These are phyloP conservation scores for Cairneyella variabilis DNA, from an alignment of 495 filamentous ascomycete genomes.

Conservation along the genomic window DNA sequence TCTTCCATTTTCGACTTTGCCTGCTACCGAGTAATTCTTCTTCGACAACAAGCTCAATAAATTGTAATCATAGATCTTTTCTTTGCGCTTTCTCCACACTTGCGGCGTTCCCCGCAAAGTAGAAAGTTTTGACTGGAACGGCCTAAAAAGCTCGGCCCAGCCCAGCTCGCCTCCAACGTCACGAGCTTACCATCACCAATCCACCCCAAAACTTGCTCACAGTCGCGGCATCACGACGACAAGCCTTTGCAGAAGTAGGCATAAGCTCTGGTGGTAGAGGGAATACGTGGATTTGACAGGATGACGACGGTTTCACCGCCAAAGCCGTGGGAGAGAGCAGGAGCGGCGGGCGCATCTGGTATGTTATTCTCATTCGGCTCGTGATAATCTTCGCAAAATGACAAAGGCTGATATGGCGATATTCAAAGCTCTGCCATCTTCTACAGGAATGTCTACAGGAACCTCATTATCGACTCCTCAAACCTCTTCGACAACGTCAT, in stretches of 20 bases:
- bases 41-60: too few relatives aligned
- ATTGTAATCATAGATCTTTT: too few relatives aligned
- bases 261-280: too few relatives aligned
- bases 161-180: too few relatives aligned
- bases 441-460: slow-evolving; percentile 10
- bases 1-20: too few relatives aligned
- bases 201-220: not conserved
- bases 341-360: slow-evolving; percentile 54
- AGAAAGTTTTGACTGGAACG: too few relatives aligned
- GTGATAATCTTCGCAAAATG: not conserved
- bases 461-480: slow-evolving; percentile 29
- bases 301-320: slow-evolving; percentile 62
- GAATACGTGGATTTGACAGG: not conserved
- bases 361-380: slow-evolving; percentile 30
- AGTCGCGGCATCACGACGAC: not conserved
- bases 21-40: too few relatives aligned
- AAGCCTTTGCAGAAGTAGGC: not conserved
- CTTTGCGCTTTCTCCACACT: too few relatives aligned
- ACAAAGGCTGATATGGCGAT: slow-evolving; percentile 1
- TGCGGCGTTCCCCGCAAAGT: too few relatives aligned
- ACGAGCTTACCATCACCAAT: too few relatives aligned
- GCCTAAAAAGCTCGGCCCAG: too few relatives aligned
- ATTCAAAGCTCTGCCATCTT: slow-evolving; percentile 16
- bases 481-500: slow-evolving; percentile 40
- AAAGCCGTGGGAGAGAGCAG: slow-evolving; percentile 90